Percentiles rank a stretch among this genome's conserved stretches.
Conservation (phyloP, 2,329 filamentous ascomycete genomes). For the Sphaerulina musiva region DNA sequence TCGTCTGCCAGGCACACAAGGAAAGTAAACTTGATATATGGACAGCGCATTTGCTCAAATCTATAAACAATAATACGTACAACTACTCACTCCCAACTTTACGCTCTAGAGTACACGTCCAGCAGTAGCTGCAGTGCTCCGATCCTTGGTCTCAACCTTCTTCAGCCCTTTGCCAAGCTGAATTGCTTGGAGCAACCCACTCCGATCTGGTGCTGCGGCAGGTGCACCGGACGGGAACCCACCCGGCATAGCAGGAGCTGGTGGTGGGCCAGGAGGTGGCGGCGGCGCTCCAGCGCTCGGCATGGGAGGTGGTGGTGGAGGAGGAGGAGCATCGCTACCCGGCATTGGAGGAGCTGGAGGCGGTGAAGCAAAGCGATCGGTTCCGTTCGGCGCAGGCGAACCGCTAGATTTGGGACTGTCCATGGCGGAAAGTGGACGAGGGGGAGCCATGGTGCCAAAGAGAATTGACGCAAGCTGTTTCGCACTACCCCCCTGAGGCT, state of each 20-base stretch:
- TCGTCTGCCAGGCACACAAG: too few relatives aligned
- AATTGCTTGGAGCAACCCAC: constrained; percentile 73
- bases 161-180: constrained; percentile 69
- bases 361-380: constrained; percentile 30
- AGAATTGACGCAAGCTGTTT: constrained; percentile 90
- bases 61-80: constrained; percentile 7
- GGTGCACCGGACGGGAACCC: constrained; percentile 22
- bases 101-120: constrained; percentile 58
- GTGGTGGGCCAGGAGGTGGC: constrained; percentile 33
- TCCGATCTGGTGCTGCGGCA: constrained; percentile 41
- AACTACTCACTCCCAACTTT: not conserved
- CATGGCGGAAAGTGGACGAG: constrained; percentile 76
- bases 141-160: constrained; percentile 87
- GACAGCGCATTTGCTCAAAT: not conserved
- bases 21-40: too few relatives aligned
- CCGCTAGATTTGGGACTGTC: constrained; percentile 47
- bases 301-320: constrained; percentile 42
- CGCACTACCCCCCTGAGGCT: constrained; percentile 70
- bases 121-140: constrained; percentile 63
- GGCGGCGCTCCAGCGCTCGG: constrained; percentile 42
- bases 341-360: constrained; percentile 42
- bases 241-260: constrained; percentile 37
- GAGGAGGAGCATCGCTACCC: constrained; percentile 44
- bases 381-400: constrained; percentile 32
- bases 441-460: constrained; percentile 94